These are phyloP conservation scores for Umbelopsis isabellina DNA, from an alignment of 192 early-diverging fungal genomes.

Conservation along the genomic window DNA sequence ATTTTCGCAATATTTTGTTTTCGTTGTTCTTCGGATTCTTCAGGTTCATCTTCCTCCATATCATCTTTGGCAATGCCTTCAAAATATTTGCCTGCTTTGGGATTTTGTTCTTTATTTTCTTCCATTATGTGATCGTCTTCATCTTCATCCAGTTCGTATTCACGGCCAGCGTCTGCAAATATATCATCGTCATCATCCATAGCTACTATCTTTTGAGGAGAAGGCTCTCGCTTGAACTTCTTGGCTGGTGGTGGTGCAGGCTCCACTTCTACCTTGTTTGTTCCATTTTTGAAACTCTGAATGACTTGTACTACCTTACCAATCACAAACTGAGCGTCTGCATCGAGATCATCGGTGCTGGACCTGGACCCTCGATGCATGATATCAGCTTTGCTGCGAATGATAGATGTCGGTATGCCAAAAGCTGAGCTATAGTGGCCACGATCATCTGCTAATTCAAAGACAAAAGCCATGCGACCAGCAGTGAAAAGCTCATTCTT, in stretches of 20 bases:
- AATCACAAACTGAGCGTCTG: conserved; percentile 70
- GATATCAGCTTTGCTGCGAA: conserved; percentile 78
- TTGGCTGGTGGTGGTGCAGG: not conserved
- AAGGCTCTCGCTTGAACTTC: conserved; percentile 36
- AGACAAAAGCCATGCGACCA: conserved; percentile 77
- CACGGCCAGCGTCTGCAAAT: conserved; percentile 83
- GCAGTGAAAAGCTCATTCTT: conserved; percentile 74
- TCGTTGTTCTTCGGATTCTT: conserved; percentile 11
- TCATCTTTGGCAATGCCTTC: not conserved
- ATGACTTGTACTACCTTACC: conserved; percentile 72
- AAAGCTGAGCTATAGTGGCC: conserved; percentile 50
- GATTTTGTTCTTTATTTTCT: not conserved
- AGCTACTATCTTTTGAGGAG: conserved; percentile 26
- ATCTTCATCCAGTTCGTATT: conserved; percentile 67
- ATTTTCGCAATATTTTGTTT: conserved; percentile 11
- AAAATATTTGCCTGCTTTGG: not conserved
- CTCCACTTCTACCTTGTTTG: not conserved
- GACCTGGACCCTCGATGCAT: conserved; percentile 24
- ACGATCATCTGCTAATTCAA: conserved; percentile 59
- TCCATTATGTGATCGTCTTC: conserved; percentile 23
- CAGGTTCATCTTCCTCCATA: not conserved
- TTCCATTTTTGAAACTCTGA: conserved; percentile 29
- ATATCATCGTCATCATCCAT: conserved; percentile 72
- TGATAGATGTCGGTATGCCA: conserved; percentile 70
- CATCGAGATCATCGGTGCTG: conserved; percentile 47